These are phyloP conservation scores for Rubus idaeus DNA, from an alignment of 306 rosid genomes.

Conservation along the genomic window DNA sequence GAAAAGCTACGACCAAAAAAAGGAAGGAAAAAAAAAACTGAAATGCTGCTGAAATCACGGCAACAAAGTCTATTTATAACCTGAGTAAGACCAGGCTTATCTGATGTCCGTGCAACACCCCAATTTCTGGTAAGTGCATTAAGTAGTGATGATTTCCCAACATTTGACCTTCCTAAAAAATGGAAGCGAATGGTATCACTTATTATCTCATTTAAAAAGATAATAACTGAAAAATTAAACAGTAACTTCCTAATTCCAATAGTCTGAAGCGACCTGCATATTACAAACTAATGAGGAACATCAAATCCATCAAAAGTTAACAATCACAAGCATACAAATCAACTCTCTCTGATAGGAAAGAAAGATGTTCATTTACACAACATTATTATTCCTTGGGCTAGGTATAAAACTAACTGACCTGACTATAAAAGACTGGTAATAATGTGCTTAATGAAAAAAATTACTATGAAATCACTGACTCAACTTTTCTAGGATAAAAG, in stretches of 20 bases:
- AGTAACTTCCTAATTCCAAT: background rate
- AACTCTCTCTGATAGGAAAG: background rate
- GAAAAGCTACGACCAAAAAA: background rate
- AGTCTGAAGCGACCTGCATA: constrained; percentile 1
- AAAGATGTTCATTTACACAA: background rate
- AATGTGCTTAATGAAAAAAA: background rate
- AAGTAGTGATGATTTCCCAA: constrained; percentile 93
- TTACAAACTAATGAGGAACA: background rate
- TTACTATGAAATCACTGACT: background rate
- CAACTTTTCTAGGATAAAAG: background rate
- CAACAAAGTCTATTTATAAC: constrained; percentile 29
- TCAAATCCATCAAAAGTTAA: background rate
- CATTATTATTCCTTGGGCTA: background rate
- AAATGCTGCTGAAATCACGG: constrained; percentile 1
- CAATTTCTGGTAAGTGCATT: constrained; percentile 93
- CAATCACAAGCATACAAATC: background rate
- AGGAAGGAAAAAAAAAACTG: background rate
- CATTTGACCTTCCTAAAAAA: constrained; percentile 86
- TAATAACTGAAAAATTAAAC: background rate
- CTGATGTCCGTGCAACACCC: constrained; percentile 92
- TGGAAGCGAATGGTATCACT: constrained; percentile 12
- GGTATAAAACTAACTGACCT: background rate
- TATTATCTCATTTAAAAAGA: constrained; percentile 18
- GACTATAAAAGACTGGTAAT: background rate
- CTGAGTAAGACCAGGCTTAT: constrained; percentile 97